A percentile compares a stretch with the other conserved stretches of the same genome.
phyloP scores from a whole-genome alignment of 2,329 filamentous ascomycete genomes.

The Dothidotthia symphoricarpi region DNA sequence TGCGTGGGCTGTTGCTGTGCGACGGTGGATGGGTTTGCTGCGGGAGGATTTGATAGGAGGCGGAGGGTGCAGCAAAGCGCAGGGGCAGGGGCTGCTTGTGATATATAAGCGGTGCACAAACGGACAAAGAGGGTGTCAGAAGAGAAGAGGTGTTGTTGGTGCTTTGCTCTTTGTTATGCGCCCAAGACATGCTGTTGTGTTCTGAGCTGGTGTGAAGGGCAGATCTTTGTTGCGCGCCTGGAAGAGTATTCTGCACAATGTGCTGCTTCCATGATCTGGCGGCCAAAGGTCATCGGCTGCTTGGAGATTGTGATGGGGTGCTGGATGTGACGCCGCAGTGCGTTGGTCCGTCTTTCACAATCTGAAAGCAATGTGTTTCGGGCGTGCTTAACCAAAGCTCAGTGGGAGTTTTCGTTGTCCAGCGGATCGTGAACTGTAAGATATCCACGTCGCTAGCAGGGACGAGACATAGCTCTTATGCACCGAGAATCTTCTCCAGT shows the following conservation, averaged over 20 bases:
- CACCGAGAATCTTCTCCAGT: constrained; percentile 58
- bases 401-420: no score
- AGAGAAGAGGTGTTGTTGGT: constrained; percentile 23
- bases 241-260: constrained; percentile 15
- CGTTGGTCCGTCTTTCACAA: constrained; percentile 11
- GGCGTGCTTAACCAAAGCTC: background rate
- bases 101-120: constrained; percentile 32
- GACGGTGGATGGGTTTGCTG: constrained; percentile 14
- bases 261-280: background rate
- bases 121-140: constrained; percentile 20
- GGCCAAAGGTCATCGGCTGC: background rate
- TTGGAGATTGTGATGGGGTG: constrained; percentile 4
- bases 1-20: background rate
- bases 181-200: constrained; percentile 17
- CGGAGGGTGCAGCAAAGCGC: constrained; percentile 10
- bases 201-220: constrained; percentile 14
- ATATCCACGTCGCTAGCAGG: no score
- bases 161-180: constrained; percentile 31
- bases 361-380: constrained; percentile 8
- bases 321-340: constrained; percentile 9
- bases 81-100: constrained; percentile 11
- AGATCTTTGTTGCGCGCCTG: constrained; percentile 20
- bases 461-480: constrained; percentile 13
- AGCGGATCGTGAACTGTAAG: no score
- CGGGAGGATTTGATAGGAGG: constrained; percentile 3